Conservation (phyloP, 2,329 filamentous ascomycete species). For the Fusarium poae region DNA sequence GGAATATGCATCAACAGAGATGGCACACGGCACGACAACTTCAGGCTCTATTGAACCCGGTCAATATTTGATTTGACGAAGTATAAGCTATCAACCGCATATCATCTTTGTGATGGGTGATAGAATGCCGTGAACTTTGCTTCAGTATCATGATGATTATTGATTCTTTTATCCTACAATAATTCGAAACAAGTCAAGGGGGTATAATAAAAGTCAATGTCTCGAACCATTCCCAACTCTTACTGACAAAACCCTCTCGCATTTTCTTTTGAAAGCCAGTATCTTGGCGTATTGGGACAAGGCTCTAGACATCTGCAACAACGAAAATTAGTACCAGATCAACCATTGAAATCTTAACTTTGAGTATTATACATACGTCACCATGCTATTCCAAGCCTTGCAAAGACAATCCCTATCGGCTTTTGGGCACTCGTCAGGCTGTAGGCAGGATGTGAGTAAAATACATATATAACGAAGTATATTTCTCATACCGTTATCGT, state of each 20-base stretch:
- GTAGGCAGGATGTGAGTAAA: background rate
- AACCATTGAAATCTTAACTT: accelerated
- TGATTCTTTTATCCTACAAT: background rate
- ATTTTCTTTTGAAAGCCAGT: constrained; percentile 23
- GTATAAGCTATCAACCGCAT: background rate
- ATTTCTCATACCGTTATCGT: constrained; percentile 15
- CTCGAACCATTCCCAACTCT: background rate
- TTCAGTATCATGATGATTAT: background rate
- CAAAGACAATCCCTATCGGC: constrained; percentile 13
- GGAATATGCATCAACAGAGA: background rate
- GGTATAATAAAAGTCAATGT: background rate
- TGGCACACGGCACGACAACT: background rate
- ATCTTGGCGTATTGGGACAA: constrained; percentile 3
- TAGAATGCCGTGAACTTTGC: too few species aligned
- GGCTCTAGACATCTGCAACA: constrained; percentile 1
- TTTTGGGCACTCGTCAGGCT: constrained; percentile 17
- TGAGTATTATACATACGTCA: background rate
- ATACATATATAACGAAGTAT: too few species aligned
- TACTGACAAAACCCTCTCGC: constrained; percentile 14
- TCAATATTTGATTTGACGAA: background rate
- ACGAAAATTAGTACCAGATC: accelerated
- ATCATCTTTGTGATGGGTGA: background rate
- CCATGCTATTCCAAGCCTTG: constrained; percentile 14
- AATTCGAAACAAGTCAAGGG: too few species aligned
- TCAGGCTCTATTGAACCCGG: background rate